These are phyloP conservation scores for Boletellus ananas DNA, from an alignment of 768 basidiomycete species.

Conservation along the genomic window DNA sequence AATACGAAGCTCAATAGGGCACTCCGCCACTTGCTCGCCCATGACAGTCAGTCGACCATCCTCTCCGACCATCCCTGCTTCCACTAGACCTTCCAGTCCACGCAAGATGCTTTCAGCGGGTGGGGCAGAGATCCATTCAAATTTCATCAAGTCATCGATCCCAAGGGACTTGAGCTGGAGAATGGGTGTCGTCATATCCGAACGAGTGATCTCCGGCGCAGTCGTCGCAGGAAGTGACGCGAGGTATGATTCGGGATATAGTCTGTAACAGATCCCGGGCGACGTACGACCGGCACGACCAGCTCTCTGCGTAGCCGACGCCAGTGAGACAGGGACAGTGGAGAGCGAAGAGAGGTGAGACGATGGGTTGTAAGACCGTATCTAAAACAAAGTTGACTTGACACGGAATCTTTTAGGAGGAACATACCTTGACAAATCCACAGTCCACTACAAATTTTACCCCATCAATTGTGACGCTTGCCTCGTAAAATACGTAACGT, in stretches of 20 bases:
- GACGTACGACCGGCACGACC: slow-evolving; percentile 95
- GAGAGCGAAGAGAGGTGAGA: slow-evolving; percentile 81
- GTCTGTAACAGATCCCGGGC: slow-evolving; percentile 86
- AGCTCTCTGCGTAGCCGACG: slow-evolving; percentile 89
- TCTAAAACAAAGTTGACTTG: slow-evolving; percentile 40
- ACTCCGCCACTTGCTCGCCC: slow-evolving; percentile 88
- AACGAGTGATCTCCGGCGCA: slow-evolving; percentile 86
- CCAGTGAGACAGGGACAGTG: slow-evolving; percentile 78
- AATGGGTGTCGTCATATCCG: slow-evolving; percentile 88
- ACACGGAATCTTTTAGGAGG: background rate
- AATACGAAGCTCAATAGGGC: slow-evolving; percentile 88
- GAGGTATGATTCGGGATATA: slow-evolving; percentile 70
- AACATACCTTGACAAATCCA: slow-evolving; percentile 87
- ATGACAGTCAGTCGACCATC: slow-evolving; percentile 72
- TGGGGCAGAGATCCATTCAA: slow-evolving; percentile 91
- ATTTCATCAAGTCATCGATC: slow-evolving; percentile 91
- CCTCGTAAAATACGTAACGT: slow-evolving; percentile 40
- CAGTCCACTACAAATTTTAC: slow-evolving; percentile 92
- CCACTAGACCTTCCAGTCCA: slow-evolving; percentile 78
- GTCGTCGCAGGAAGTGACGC: slow-evolving; percentile 63
- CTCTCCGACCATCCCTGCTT: slow-evolving; percentile 79
- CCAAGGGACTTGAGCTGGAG: slow-evolving; percentile 93
- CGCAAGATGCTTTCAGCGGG: slow-evolving; percentile 81
- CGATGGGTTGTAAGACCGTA: slow-evolving; percentile 85
- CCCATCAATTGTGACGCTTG: slow-evolving; percentile 95